Conservation (phyloP, 2,329 filamentous ascomycete species). For the Talaromyces amestolkiae region DNA sequence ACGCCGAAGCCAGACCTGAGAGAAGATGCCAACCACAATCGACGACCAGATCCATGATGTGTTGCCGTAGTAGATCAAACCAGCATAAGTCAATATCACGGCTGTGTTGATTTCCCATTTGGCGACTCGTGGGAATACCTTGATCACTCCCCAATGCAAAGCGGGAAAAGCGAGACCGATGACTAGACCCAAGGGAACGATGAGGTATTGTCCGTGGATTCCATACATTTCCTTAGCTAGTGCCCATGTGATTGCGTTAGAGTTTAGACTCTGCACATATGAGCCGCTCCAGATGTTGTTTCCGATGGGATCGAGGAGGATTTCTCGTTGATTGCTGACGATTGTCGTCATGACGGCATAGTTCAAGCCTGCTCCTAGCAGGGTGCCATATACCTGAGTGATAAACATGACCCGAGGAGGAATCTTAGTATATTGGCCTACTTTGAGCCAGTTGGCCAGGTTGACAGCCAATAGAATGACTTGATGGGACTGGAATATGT, state of each 20-base stretch:
- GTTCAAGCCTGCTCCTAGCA: constrained; percentile 55
- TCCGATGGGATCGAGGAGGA: constrained; percentile 49
- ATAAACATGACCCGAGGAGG: constrained; percentile 56
- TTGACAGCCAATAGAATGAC: constrained; percentile 29
- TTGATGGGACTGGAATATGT: constrained; percentile 27
- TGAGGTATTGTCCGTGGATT: constrained; percentile 41
- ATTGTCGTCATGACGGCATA: constrained; percentile 58
- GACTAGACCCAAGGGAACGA: constrained; percentile 52
- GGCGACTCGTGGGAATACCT: constrained; percentile 21
- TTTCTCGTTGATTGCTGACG: constrained; percentile 48
- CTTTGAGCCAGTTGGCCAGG: constrained; percentile 25
- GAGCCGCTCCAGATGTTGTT: constrained; percentile 55
- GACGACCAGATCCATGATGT: constrained; percentile 26
- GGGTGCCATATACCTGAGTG: constrained; percentile 56
- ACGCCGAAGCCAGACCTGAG: constrained; percentile 39
- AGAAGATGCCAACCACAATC: constrained; percentile 24
- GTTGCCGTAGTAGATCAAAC: constrained; percentile 21
- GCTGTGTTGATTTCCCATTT: constrained; percentile 24
- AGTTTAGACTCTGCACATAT: constrained; percentile 45
- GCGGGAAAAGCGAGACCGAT: constrained; percentile 49
- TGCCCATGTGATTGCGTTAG: constrained; percentile 43
- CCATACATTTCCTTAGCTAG: constrained; percentile 56
- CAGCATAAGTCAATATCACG: constrained; percentile 22
- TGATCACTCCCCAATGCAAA: constrained; percentile 40
- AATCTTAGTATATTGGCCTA: constrained; percentile 48